Base-by-base conservation (phyloP, 2,329 filamentous ascomycete species). In the Madurella fahalii region DNA sequence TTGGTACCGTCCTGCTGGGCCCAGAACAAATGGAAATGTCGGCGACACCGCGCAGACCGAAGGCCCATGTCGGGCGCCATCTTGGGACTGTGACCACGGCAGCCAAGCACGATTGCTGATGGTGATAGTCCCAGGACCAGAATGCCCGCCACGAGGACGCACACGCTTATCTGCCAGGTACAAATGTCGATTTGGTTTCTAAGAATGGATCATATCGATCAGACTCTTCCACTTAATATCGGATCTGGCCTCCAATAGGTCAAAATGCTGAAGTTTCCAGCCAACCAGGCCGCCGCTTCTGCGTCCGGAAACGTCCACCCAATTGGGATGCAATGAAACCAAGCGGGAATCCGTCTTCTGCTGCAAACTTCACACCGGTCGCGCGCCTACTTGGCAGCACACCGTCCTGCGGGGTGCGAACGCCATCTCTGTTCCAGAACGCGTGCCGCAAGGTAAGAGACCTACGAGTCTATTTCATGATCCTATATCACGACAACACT, bases 131-230 rank as follows among this genome's bases (percentile, higher is more conserved):
- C 25, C 25, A 25, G 25, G 25, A 34, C 42, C 41, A 17, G 5
- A 30, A 17, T 18, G 40, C 16, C 17, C 17, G 15, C 4, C 39
- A 47, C 48, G 53, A 48, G 53, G 50, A 50, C 25, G 34, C 37
- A 47, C 50, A 31, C 44, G 16, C n/a, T 37, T 37, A n/a, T 15
- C 16, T 16, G n/a, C 16, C 32, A 32, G 41, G 37, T 43, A 45
- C 50, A 39, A 15, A 18, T 40, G 17, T 17, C 17, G 34, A n/a
- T 39, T 17, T 13, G 42, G 51, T 46, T 54, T 46, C 47, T 50
- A 54, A 54, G 42, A 54, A 50, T 50, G 52, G 52, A 47, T 40
- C 34, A 18, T 18, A 50, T 51, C 41, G 49, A 13, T 13, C 18
- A 4, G 34, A 32, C 37, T 40, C 31, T 32, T 50, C 32, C 25